These are phyloP conservation scores for Hymenochaete sp. DNA, from an alignment of 1,284 basidiomycete species.

Conservation along the genomic window DNA sequence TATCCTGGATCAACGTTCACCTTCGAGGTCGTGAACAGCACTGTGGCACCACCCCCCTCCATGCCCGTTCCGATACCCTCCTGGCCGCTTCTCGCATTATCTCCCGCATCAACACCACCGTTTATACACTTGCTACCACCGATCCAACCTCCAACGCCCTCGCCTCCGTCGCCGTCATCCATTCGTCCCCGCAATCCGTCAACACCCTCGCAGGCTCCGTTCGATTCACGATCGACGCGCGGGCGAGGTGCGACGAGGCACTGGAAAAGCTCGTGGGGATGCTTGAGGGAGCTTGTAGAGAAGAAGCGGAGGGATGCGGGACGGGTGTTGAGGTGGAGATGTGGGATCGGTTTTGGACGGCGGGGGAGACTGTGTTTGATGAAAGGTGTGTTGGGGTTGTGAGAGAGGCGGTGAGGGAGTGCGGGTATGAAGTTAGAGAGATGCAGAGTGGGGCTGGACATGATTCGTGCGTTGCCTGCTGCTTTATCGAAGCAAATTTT, in stretches of 20 bases:
- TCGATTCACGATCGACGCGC: conserved; percentile 21
- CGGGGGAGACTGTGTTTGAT: conserved; percentile 19
- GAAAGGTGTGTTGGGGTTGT: conserved; percentile 18
- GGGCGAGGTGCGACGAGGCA: conserved; percentile 13
- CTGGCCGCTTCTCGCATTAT: conserved; percentile 24
- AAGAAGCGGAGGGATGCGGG: conserved; percentile 14
- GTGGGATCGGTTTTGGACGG: conserved; percentile 19
- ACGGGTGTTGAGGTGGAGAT: conserved; percentile 15
- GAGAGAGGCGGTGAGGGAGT: conserved; percentile 16
- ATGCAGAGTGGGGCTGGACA: conserved; percentile 23
- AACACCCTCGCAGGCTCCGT: conserved; percentile 21
- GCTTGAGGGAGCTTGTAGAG: conserved; percentile 13
- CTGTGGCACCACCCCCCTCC: conserved; percentile 23
- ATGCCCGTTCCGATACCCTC: conserved; percentile 21
- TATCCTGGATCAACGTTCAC: conserved; percentile 22
- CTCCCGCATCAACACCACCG: conserved; percentile 18
- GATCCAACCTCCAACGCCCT: too few relatives aligned
- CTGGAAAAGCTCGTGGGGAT: conserved; percentile 17
- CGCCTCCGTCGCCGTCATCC: conserved; percentile 20
- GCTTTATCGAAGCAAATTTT: not conserved
- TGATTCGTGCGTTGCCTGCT: conserved; percentile 18
- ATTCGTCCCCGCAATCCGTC: conserved; percentile 19
- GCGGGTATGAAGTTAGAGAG: conserved; percentile 14
- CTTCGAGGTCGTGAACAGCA: conserved; percentile 23
- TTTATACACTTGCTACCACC: conserved; percentile 11